These are phyloP conservation scores for Aspergillus heteromorphus DNA, from an alignment of 495 filamentous ascomycete genomes.

Conservation along the genomic window DNA sequence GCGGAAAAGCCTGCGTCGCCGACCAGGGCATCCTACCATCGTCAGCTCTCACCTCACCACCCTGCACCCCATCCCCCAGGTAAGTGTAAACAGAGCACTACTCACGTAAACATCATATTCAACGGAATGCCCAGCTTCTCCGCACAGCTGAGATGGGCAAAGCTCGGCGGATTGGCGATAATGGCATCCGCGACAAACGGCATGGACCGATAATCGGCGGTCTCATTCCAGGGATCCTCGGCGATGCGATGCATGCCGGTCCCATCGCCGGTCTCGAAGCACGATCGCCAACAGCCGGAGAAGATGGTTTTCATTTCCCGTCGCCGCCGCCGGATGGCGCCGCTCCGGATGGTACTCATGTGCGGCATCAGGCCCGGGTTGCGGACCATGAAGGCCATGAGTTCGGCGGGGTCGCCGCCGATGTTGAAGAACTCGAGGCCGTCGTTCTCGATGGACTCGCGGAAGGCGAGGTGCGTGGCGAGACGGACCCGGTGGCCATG, in stretches of 20 bases:
- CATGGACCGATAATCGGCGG: slow-evolving; percentile 27
- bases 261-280: slow-evolving; percentile 58
- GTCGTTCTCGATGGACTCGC: slow-evolving; percentile 61
- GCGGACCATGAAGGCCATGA: slow-evolving; percentile 87
- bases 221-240: slow-evolving; percentile 34
- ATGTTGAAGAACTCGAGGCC: slow-evolving; percentile 76
- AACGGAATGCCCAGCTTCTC: slow-evolving; percentile 73
- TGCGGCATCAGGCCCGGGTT: slow-evolving; percentile 75
- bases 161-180: slow-evolving; percentile 80
- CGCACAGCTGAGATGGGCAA: slow-evolving; percentile 77
- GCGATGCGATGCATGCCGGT: slow-evolving; percentile 38
- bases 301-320: slow-evolving; percentile 65
- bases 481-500: slow-evolving; percentile 73
- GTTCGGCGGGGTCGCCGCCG: slow-evolving; percentile 69
- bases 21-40: slow-evolving; percentile 55
- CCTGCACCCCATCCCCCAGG: too few relatives aligned
- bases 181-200: slow-evolving; percentile 78
- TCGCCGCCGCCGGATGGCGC: slow-evolving; percentile 62
- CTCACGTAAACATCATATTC: slow-evolving; percentile 77
- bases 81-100: slow-evolving; percentile 5
- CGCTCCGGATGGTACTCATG: slow-evolving; percentile 58
- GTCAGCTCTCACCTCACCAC: too few relatives aligned
- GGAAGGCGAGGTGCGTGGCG: slow-evolving; percentile 70
- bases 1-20: slow-evolving; percentile 46
- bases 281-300: slow-evolving; percentile 74